Percentiles rank a stretch among this genome's conserved stretches.
These are phyloP conservation scores for Tylopilus cervinicoccineus DNA, from an alignment of 768 basidiomycete genomes.

Conservation along the genomic window DNA sequence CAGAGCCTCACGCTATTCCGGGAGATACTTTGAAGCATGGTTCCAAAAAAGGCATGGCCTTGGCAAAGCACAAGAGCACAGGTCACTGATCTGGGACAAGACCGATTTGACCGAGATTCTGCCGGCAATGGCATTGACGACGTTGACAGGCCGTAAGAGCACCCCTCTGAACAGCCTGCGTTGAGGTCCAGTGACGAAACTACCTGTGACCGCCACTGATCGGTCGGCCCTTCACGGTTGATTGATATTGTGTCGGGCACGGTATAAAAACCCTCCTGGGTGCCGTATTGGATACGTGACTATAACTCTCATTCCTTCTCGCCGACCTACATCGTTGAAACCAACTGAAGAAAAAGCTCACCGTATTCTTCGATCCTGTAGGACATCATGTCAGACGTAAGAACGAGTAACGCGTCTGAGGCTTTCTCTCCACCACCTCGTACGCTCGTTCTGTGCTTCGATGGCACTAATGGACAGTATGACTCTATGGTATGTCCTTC, in stretches of 20 bases:
- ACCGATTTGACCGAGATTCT: background rate
- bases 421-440: constrained; percentile 26
- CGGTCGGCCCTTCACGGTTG: background rate
- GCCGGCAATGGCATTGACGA: background rate
- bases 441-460: constrained; percentile 63
- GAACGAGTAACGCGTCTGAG: background rate
- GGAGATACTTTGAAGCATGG: no score
- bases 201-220: background rate
- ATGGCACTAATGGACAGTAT: constrained; percentile 60
- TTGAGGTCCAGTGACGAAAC: background rate
- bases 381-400: constrained; percentile 16
- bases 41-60: no score
- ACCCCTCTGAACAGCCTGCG: background rate
- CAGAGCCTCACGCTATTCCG: no score
- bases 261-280: constrained; percentile 4
- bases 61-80: background rate
- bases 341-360: background rate
- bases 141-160: background rate
- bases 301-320: background rate
- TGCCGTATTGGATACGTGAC: background rate
- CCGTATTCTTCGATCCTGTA: background rate
- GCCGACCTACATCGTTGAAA: background rate
- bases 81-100: background rate
- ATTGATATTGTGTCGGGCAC: background rate
- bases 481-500: constrained; percentile 37